phyloP scores from a whole-genome alignment of 495 filamentous ascomycete species.

The Talaromyces trachyspermus region DNA sequence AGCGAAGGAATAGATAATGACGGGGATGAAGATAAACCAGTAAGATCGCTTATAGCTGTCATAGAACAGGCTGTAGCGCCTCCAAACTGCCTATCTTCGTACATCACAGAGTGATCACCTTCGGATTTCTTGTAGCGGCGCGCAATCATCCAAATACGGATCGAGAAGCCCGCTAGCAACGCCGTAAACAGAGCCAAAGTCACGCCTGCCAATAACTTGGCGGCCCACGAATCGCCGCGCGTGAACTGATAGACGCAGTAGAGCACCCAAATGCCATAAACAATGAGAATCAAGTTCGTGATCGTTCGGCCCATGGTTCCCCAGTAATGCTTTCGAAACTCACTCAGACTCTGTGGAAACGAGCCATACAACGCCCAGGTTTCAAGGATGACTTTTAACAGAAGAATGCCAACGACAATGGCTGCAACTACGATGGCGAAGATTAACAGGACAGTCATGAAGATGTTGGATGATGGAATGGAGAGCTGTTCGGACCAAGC shows the following conservation, averaged over 20 bases:
- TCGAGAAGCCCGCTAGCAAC: constrained; percentile 69
- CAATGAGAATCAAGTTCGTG: constrained; percentile 80
- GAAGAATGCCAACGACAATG: constrained; percentile 77
- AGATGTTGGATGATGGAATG: constrained; percentile 84
- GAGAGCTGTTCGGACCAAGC: constrained; percentile 68
- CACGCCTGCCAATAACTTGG: constrained; percentile 74
- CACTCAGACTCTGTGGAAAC: constrained; percentile 72
- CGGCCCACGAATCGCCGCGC: constrained; percentile 91
- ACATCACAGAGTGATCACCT: constrained; percentile 67
- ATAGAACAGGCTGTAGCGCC: constrained; percentile 95
- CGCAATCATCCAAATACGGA: constrained; percentile 73
- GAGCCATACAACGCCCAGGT: constrained; percentile 82
- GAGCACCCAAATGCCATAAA: constrained; percentile 92
- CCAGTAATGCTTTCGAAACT: constrained; percentile 96
- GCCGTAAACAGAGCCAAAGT: constrained; percentile 76
- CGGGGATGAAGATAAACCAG: constrained; percentile 95
- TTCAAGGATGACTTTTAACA: constrained; percentile 90
- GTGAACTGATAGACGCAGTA: constrained; percentile 96
- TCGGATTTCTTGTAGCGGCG: constrained; percentile 63
- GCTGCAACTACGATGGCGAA: constrained; percentile 81
- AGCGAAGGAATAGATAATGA: constrained; percentile 86
- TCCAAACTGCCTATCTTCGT: constrained; percentile 84
- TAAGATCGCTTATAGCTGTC: constrained; percentile 87
- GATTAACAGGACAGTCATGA: constrained; percentile 89
- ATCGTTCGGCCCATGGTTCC: constrained; percentile 79